Base-by-base conservation (phyloP, 495 filamentous ascomycete species). In the Umbilicaria muhlenbergii region DNA sequence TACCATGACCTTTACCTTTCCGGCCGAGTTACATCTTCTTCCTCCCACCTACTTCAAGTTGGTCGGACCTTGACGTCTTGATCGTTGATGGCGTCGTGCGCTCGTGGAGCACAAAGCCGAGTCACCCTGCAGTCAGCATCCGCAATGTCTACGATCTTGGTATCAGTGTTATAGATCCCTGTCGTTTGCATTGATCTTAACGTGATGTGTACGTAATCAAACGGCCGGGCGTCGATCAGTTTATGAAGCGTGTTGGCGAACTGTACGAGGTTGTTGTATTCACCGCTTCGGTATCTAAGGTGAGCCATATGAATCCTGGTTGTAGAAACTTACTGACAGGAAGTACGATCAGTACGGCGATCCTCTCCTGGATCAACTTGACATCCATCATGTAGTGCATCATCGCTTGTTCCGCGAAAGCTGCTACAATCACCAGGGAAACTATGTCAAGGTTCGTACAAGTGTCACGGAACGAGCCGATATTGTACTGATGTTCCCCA, bases 181-280 rank as follows among this genome's bases (percentile, higher is more conserved):
- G 24, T 8, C 24, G 24, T 21, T 10, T 28, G 24, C 24, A 28
- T 10, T 28, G 24, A 28, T 8, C 38, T 28, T 28, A 5, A 21
- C 19, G 5, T 21, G 5, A 21, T 5, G 19, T 21, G 8, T 99
- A 99, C 59, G 91, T 99, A 39, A 96, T 96, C 59, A 99, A 99
- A 63, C 77, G 91, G 43, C 91, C 91, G 17, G 91, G 91, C 21
- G 91, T 96, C 13, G 91, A 99, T 57, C 78, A 89, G 48, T 99
- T 99, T 61, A 94, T 99, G 86, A 99, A 96, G 64, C 73, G 91
- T 28, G 86, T 99, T 31, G 91, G 91, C 35, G 91, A 99, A 63
- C 68, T 99, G 36, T 99, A 96, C 56, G 91, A 99, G 59, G 86
- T 99, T 32, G 91, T 99, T 35, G 89, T 99, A 37, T 99, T 99